Evolutionary conservation across 805 yeast genomes (phyloP).

Genomic region (Candida chauliodis): DNA sequence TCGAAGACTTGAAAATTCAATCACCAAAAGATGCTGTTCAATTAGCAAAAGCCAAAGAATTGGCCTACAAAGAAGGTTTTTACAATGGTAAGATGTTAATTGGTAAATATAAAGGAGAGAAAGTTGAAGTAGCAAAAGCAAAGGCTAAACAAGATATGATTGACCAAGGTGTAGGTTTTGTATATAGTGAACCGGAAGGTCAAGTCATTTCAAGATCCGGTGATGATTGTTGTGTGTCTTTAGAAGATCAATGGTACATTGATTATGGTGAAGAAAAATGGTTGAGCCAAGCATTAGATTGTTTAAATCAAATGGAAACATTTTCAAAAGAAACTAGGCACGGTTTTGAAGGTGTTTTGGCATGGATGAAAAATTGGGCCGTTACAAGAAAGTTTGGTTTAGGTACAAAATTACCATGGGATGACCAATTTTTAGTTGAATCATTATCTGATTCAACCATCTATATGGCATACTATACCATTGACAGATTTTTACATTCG

Average conservation of each 20-base stretch:
- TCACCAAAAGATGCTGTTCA: slow-evolving; percentile 89
- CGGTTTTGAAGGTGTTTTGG: slow-evolving; percentile 90
- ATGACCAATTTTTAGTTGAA: slow-evolving; percentile 86
- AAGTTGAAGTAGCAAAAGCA: slow-evolving; percentile 87
- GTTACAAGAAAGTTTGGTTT: slow-evolving; percentile 94
- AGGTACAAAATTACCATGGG: slow-evolving; percentile 97
- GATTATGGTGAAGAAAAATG: slow-evolving; percentile 95
- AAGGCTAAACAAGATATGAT: slow-evolving; percentile 81
- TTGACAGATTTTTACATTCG: slow-evolving; percentile 77
- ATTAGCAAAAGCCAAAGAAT: slow-evolving; percentile 88
- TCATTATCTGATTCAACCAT: slow-evolving; percentile 94
- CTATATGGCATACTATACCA: slow-evolving; percentile 92
- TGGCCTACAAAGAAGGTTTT: slow-evolving; percentile 94
- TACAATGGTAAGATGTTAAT: slow-evolving; percentile 79
- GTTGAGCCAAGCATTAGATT: slow-evolving; percentile 78
- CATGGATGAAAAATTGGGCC: slow-evolving; percentile 98
- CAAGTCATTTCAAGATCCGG: slow-evolving; percentile 91
- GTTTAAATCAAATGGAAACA: slow-evolving; percentile 72
- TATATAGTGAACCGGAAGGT: slow-evolving; percentile 92
- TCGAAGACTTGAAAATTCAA: slow-evolving; percentile 83
- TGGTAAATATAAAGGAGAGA: slow-evolving; percentile 84
- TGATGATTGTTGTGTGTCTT: slow-evolving; percentile 92
- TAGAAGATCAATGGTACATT: slow-evolving; percentile 97
- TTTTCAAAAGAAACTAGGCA: slow-evolving; percentile 80
- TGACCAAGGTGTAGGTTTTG: slow-evolving; percentile 74